Evolutionary conservation across 306 rosid genomes (phyloP), one percentile per base, ranked within the genome.

Genomic region (Betula pendula): DNA sequence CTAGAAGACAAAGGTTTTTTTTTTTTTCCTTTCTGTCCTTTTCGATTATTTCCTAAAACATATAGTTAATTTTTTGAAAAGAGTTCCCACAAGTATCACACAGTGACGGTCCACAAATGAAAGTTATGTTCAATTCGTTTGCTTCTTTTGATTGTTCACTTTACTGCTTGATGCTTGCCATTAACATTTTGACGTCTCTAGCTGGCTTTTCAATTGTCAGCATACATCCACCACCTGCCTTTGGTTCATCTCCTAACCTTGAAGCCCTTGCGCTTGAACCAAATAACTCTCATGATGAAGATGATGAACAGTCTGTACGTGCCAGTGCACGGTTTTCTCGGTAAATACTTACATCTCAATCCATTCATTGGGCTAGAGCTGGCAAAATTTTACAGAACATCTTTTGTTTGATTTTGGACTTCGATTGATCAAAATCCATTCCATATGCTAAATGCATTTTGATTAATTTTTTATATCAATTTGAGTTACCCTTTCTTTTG

Each of bases 241-340:
- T 96, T 76, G 99, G 99, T 53, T 96, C 99, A 71, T 96, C 97
- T 75, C 97, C 97, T 78, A 96, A 93, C 88, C 98, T 96, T 43
- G 99, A 93, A 86, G 97, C 96, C 70, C 89, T 93, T 63, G 94
- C 94, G 75, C 98, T 91, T 79, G 96, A 88, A 75, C 90, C 87
- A 75, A 85, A 72, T 74, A 77, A 78, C 12, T 68, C 81, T 71
- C 82, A 85, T 73, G 92, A 73, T 78, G 72, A 80, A 24, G 92
- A 86, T 73, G 96, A 74, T 70, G 97, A 96, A 66, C 82, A 83
- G 33, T 88, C 96, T 77, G 84, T 93, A 44, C 90, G 89, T 79
- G 94, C 86, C 82, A 88, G 70, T 50, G 68, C 75, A 24, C 84
- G 77, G 59, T 83, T 85, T 80, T 82, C 80, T 59, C 83, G 91